Evolutionary conservation across 805 yeast genomes (phyloP), one percentile per base, ranked within the genome.

Genomic region (Kazachstania africana): DNA sequence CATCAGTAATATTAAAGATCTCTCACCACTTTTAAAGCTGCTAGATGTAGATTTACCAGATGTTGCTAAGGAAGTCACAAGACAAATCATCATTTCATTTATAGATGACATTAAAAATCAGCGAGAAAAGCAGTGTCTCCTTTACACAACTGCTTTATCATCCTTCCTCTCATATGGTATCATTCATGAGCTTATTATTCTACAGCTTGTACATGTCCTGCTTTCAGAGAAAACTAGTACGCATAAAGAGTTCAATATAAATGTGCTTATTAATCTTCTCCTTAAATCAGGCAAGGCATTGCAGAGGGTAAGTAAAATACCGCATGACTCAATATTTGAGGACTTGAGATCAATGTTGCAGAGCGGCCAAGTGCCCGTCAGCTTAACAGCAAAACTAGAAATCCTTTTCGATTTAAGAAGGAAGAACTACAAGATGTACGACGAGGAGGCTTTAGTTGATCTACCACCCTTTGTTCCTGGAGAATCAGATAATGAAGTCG

Each of bases 151-250:
- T 12, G 13, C 12, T 8, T 16, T 32, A 24, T 16, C 24, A 4
- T 28, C 24, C 27, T 57, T 85, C 31, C 68, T 72, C 30, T 77
- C 76, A 42, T 76, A 70, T 40, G 69, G 64, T 31, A 79, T 84
- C 1, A 55, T 67, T 9, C 72, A 74, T 38, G 77, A 69, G 33
- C 57, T 68, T 14, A 42, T 76, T 3, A 54, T 62, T 1, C 54
- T 75, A n/a, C 76, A 78, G 44, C 50, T 78, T 1, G 33, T 72
- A 12, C 63, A 66, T 29, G 37, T 72, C 14, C 43, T 78, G 17
- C 43, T 73, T 33, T 51, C 57, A 22, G 59, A 63, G 18, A 65
- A 70, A 2, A n/a, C n/a, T n/a, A n/a, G n/a, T n/a, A n/a, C n/a
- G n/a, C 68, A 76, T 0, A 67, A 72, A 37, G 74, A 65, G 32